Conservation (phyloP, 805 yeast species). For the Maudiozyma turicensis region DNA sequence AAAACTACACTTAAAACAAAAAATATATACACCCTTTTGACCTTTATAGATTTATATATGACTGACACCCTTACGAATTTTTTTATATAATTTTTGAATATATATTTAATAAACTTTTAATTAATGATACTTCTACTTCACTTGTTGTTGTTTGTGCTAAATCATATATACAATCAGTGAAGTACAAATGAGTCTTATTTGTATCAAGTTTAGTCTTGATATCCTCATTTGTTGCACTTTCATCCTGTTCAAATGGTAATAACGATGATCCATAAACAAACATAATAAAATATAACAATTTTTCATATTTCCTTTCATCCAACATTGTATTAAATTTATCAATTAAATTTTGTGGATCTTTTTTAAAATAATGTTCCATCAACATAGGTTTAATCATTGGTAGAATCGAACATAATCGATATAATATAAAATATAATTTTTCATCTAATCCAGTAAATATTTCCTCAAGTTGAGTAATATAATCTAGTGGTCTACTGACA, state of each 20-base stretch:
- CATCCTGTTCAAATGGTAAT: constrained; percentile 14
- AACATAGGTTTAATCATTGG: constrained; percentile 13
- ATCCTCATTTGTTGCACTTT: constrained; percentile 3
- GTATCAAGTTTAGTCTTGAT: background rate
- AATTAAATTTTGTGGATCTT: constrained; percentile 3
- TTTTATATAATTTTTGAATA: constrained; percentile 10
- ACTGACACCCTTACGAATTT: background rate
- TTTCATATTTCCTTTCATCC: constrained; percentile 11
- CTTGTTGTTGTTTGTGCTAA: constrained; percentile 12
- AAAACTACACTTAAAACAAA: background rate
- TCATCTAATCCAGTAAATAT: constrained; percentile 6
- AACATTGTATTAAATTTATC: constrained; percentile 15
- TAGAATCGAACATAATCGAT: constrained; percentile 15
- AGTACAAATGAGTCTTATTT: constrained; percentile 4
- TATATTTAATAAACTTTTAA: constrained; percentile 15
- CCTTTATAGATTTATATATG: background rate
- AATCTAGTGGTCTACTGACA: background rate
- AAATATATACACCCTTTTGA: background rate
- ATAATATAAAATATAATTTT: constrained; percentile 17
- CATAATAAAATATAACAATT: constrained; percentile 20
- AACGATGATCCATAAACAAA: constrained; percentile 16
- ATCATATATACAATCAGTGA: constrained; percentile 18
- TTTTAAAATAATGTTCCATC: constrained; percentile 6
- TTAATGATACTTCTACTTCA: constrained; percentile 21
- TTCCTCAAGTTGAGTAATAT: constrained; percentile 9